These are phyloP conservation scores for Verticillium tricorpus DNA, from an alignment of 2,329 filamentous ascomycete species.

Conservation along the genomic window DNA sequence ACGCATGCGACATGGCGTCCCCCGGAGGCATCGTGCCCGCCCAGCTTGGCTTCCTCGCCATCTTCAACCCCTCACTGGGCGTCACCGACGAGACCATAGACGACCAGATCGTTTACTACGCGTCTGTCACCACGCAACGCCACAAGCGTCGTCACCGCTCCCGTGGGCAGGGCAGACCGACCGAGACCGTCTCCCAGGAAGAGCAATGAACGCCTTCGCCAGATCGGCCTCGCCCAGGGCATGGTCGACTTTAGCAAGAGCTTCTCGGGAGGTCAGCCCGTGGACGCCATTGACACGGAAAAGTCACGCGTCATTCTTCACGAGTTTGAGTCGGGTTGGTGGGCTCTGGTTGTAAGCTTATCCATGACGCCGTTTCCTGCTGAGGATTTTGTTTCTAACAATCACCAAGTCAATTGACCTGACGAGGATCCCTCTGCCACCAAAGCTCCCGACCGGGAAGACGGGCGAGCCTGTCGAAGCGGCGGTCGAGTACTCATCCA, in stretches of 20 bases:
- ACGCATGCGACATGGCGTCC: constrained; percentile 7
- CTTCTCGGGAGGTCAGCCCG: constrained; percentile 71
- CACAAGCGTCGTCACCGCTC: constrained; percentile 32
- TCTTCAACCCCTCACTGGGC: constrained; percentile 87
- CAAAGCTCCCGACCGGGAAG: constrained; percentile 39
- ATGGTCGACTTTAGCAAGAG: constrained; percentile 91
- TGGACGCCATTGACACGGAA: constrained; percentile 88
- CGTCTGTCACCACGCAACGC: constrained; percentile 50
- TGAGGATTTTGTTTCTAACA: not conserved
- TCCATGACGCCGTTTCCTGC: constrained; percentile 5
- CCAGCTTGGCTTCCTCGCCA: constrained; percentile 83
- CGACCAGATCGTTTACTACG: constrained; percentile 92
- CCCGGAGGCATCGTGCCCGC: constrained; percentile 58
- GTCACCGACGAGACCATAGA: constrained; percentile 53
- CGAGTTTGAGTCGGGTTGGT: constrained; percentile 89
- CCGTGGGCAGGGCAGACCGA: constrained; percentile 36
- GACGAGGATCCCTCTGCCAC: constrained; percentile 64
- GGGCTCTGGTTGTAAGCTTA: constrained; percentile 77
- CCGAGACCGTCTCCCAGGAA: constrained; percentile 47
- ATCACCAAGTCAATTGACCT: constrained; percentile 67
- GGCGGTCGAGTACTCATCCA: constrained; percentile 74
- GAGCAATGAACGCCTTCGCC: constrained; percentile 81
- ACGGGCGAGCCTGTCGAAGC: constrained; percentile 35
- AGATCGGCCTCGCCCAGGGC: constrained; percentile 93
- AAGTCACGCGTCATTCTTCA: constrained; percentile 79